Evolutionary conservation across 768 basidiomycete species (phyloP).

Genomic region (Pleurotus pulmonarius): DNA sequence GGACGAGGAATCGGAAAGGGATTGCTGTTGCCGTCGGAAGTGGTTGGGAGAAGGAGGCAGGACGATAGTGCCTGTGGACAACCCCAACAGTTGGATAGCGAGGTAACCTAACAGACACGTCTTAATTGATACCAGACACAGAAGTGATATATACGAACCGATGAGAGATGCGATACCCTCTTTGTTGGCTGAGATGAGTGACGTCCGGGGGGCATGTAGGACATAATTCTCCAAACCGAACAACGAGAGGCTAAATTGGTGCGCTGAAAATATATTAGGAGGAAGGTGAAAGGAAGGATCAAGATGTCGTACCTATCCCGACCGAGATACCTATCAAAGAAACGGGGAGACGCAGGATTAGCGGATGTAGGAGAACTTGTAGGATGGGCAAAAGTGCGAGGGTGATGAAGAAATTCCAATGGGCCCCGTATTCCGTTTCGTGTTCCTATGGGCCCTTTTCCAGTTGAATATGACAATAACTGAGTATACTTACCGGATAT

Average conservation of each 20-base stretch:
- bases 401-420: slow-evolving; percentile 99
- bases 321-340: slow-evolving; percentile 61
- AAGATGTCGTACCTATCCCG: slow-evolving; percentile 43
- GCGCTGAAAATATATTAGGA: slow-evolving; percentile 40
- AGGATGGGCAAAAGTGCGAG: slow-evolving; percentile 76
- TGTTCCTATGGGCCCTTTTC: slow-evolving; percentile 60
- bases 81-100: slow-evolving; percentile 82
- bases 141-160: slow-evolving; percentile 35
- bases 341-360: slow-evolving; percentile 49
- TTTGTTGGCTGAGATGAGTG: slow-evolving; percentile 78
- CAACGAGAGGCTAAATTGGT: slow-evolving; percentile 61
- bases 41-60: slow-evolving; percentile 76
- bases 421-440: slow-evolving; percentile 90
- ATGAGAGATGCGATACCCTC: slow-evolving; percentile 84
- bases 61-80: slow-evolving; percentile 76
- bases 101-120: slow-evolving; percentile 64
- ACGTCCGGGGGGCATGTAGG: slow-evolving; percentile 57
- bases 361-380: slow-evolving; percentile 64
- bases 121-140: not conserved
- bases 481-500: slow-evolving; percentile 68
- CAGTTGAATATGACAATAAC: not conserved
- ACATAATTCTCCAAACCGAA: slow-evolving; percentile 60
- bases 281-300: not conserved
- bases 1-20: not conserved
- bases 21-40: slow-evolving; percentile 54